phyloP scores from a whole-genome alignment of 2,329 filamentous ascomycete genomes.

The Dothideomycetidae sp. region DNA sequence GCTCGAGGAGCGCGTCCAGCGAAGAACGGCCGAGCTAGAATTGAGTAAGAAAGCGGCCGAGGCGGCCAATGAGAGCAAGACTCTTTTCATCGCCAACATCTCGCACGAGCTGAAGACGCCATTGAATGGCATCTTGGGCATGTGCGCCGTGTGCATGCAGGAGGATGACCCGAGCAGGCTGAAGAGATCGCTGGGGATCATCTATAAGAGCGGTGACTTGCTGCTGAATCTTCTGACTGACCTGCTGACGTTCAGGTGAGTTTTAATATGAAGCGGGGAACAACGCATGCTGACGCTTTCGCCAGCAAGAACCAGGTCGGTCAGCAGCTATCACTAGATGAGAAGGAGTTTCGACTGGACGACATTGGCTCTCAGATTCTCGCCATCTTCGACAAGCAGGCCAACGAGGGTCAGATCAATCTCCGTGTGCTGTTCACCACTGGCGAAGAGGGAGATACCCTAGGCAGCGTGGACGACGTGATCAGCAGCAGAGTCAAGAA shows the following conservation, averaged over 20 bases:
- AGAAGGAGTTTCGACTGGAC: constrained; percentile 68
- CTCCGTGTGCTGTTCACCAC: constrained; percentile 58
- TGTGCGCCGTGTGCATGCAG: constrained; percentile 87
- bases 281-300: neutral
- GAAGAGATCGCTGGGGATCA: constrained; percentile 69
- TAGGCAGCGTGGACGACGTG: no score
- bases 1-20: constrained; percentile 69
- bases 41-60: constrained; percentile 84
- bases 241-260: constrained; percentile 55
- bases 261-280: neutral
- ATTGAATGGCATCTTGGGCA: constrained; percentile 86
- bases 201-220: constrained; percentile 79
- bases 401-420: constrained; percentile 61
- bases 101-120: constrained; percentile 80
- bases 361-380: constrained; percentile 71
- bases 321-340: constrained; percentile 65
- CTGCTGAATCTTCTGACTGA: constrained; percentile 78
- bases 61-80: constrained; percentile 94
- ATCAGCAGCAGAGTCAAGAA: constrained; percentile 61
- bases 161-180: constrained; percentile 67
- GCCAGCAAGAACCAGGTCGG: constrained; percentile 81
- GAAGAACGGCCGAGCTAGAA: constrained; percentile 71
- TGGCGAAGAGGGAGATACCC: constrained; percentile 17
- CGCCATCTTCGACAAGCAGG: constrained; percentile 82
- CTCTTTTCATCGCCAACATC: constrained; percentile 93